Evolutionary conservation across 805 yeast species (phyloP), one percentile per base, ranked within the genome.

Genomic region (Kregervanrija fluxuum): DNA sequence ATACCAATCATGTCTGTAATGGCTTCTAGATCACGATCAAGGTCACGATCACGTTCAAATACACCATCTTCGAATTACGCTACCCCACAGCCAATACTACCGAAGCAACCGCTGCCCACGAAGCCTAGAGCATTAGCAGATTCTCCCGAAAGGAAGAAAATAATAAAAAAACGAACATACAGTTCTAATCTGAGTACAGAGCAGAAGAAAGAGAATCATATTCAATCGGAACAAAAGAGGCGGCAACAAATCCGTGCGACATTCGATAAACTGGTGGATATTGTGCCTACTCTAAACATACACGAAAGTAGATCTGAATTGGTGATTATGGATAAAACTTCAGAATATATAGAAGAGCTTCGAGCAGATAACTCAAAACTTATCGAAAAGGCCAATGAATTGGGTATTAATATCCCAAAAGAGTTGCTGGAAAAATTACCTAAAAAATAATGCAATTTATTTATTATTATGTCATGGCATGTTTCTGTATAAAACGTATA

Each of bases 211-310:
- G 44, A 53, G 12, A 65, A 65, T 41, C 70, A 66, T 42, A 62
- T 63, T 13, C 50, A 54, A 54, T 81, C 79, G 0, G 98, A 90
- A 59, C 90, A 88, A 60, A 85, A 84, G 56, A 71, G 98, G 54
- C 70, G 98, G 49, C 87, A 82, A 51, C 87, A 90, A 36, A 87
- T 91, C 16, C 69, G 97, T 38, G 75, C 80, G 9, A 90, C 88
- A 9, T 90, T 87, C 56, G 95, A 85, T 54, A 75, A 74, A 44
- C 69, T 90, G 16, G 90, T 89, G 0, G 69, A 73, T 1, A 61
- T 86, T 8, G 88, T 93, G 1, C 97, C 97, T 0, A 79, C 75
- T 8, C 66, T 90, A 37, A 69, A 75, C 1, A 70, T 72, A n/a
- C 67, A 70, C 17, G 96, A 91, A 53, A 79, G 83, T 44, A 68